Conservation (phyloP, 2,329 filamentous ascomycete genomes). For the Beauveria sp. region DNA sequence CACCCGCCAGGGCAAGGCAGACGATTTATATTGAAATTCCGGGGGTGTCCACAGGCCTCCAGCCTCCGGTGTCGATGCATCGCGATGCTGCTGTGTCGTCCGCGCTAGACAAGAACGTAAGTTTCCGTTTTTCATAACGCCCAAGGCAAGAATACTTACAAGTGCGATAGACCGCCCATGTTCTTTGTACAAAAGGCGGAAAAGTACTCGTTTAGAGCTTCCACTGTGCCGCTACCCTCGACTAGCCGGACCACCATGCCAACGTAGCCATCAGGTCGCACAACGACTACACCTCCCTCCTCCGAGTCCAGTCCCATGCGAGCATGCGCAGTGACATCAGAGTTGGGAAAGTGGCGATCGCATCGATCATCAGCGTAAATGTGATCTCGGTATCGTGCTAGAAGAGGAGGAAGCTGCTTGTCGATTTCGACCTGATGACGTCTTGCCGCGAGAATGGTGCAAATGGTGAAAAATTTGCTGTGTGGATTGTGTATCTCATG, state of each 20-base stretch:
- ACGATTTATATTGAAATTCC: neutral
- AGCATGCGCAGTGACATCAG: slow-evolving; percentile 68
- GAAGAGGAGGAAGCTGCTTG: slow-evolving; percentile 58
- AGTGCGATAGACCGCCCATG: slow-evolving; percentile 28
- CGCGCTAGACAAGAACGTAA: neutral
- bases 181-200: slow-evolving; percentile 60
- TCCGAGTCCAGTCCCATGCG: slow-evolving; percentile 77
- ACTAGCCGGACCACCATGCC: slow-evolving; percentile 65
- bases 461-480: slow-evolving; percentile 72
- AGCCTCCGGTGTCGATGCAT: neutral
- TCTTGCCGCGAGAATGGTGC: slow-evolving; percentile 62
- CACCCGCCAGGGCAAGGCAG: neutral
- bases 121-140: neutral
- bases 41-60: neutral
- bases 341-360: slow-evolving; percentile 61
- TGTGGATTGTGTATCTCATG: slow-evolving; percentile 83
- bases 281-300: slow-evolving; percentile 71
- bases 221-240: slow-evolving; percentile 70
- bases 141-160: slow-evolving; percentile 13
- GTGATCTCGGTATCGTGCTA: slow-evolving; percentile 72
- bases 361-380: slow-evolving; percentile 80
- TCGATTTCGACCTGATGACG: slow-evolving; percentile 66
- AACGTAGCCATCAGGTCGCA: slow-evolving; percentile 82
- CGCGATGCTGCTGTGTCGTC: neutral
- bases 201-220: slow-evolving; percentile 80